Evolutionary conservation across 1,139 yeast genomes (phyloP), one percentile per base, ranked within the genome.

Genomic region (Candida labiduridarum): DNA sequence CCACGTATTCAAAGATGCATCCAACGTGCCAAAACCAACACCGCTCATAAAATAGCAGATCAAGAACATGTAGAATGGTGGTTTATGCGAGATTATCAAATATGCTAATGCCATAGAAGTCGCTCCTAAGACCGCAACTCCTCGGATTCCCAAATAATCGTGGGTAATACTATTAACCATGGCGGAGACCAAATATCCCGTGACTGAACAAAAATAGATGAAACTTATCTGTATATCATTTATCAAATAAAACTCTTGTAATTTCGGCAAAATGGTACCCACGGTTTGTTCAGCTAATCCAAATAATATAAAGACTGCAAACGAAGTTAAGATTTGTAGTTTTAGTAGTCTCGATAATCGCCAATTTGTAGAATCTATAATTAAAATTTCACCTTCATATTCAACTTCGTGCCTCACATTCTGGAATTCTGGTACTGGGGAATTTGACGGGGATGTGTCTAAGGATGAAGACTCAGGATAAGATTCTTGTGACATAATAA

Each of bases 221-320:
- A 64, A 57, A 47, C 76, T 67, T 1, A 72, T 68, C 41, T 68
- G 63, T 7, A 67, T 53, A 54, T 84, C 81, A 53, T 77, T 69
- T 5, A 82, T 72, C 0, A 67, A 31, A 56, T 81, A 83, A 44
- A 76, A 61, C 3, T 61, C 62, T 49, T 81, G 76, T 29, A 83
- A 56, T 41, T 73, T 67, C 1, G 86, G 85, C 47, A 83, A 69
- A 43, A 83, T 62, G 0, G 87, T 74, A 0, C 87, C 87, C 12
- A 82, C 67, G 0, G 84, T 71, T 60, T 82, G 87, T 52, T 83
- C 87, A 2, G 77, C 72, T n/a, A 82, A 59, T 0, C 88, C 88
- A 52, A 80, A 67, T 4, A 80, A 56, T 2, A 71, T 62, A 56
- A 82, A 77, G 1, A 74, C 63, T 2, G 64, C 35, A 52, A 69